Base-by-base conservation (phyloP, 2,329 filamentous ascomycete species). In the Chaetothyriales sp. region DNA sequence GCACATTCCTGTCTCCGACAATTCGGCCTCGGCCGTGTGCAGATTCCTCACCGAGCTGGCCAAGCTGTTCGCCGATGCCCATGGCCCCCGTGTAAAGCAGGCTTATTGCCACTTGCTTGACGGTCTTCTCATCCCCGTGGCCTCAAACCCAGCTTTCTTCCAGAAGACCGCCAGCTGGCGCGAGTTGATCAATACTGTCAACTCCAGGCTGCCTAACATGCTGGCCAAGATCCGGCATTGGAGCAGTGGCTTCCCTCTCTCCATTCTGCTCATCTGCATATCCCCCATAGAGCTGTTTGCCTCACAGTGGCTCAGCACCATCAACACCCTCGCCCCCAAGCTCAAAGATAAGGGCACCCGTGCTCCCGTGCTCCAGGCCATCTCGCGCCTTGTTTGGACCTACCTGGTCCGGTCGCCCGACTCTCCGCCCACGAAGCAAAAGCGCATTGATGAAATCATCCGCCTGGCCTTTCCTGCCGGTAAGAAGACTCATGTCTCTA, bases 81-180 rank as follows among this genome's bases (percentile, higher is more conserved):
- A 95, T 61, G 92, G 92, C 0, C 86, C 86, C 57, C 81, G 81
- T 54, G 81, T 96, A 62, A 98, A 98, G 66, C 84, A 90, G 59
- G 86, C 89, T 0, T 98, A 95, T 63, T 96, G 92, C 64, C 85
- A 94, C 61, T 81, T 95, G 19, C 77, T 98, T 49, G 86, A 94
- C 60, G 84, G 85, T 58, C 74, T 98, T 25, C 70, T 98, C 20
- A 76, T 95, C 12, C 87, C 89, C 1, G 82, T 98, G 48, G 90
- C 90, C 12, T 86, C 86, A 3, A 85, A 81, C 56, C 84, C 86
- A 4, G 82, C 75, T 51, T 81, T 77, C 47, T 85, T 95, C 62
- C 76, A 96, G 53, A 81, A 81, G 49, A 76, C 84, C 56, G 80
- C 84, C 0, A 90, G 83, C 65, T 98, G 92, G 92, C 83, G 80